Evolutionary conservation across 148 eudicot genomes (phyloP).

Genomic region (Polygonum aviculare): DNA sequence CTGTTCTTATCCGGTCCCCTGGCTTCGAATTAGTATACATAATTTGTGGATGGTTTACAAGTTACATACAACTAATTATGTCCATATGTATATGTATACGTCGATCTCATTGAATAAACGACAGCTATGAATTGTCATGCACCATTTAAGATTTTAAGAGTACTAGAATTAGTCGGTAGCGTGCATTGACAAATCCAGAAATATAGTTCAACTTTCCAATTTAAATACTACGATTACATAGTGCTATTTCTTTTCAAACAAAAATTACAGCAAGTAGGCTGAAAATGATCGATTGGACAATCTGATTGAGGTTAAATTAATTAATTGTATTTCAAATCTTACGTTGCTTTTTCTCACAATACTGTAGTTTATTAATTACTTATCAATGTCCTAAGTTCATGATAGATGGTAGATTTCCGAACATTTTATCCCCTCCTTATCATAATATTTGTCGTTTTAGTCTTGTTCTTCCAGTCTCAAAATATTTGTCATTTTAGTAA

Average conservation of each 20-base stretch:
- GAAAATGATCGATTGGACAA: not conserved
- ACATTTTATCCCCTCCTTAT: too few relatives aligned
- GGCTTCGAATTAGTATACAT: not conserved
- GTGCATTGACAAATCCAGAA: not conserved
- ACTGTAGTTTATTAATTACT: too few relatives aligned
- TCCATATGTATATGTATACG: not conserved
- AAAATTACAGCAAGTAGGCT: not conserved
- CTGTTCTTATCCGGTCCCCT: not conserved
- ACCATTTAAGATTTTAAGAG: not conserved
- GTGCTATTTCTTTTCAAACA: not conserved
- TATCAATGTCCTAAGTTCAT: too few relatives aligned
- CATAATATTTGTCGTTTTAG: too few relatives aligned
- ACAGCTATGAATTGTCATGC: not conserved
- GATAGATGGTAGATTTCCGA: too few relatives aligned
- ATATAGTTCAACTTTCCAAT: not conserved
- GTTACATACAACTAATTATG: not conserved
- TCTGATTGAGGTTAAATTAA: not conserved
- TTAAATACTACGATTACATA: not conserved
- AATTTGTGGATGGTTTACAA: not conserved
- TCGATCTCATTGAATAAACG: not conserved
- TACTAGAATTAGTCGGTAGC: not conserved
- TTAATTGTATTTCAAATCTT: too few relatives aligned
- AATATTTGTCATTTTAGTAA: too few relatives aligned
- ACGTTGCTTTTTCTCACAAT: too few relatives aligned
- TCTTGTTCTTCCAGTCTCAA: too few relatives aligned